Evolutionary conservation across 2,329 filamentous ascomycete species (phyloP), one percentile per base, ranked within the genome.

Genomic region (Curvularia verruculosa): DNA sequence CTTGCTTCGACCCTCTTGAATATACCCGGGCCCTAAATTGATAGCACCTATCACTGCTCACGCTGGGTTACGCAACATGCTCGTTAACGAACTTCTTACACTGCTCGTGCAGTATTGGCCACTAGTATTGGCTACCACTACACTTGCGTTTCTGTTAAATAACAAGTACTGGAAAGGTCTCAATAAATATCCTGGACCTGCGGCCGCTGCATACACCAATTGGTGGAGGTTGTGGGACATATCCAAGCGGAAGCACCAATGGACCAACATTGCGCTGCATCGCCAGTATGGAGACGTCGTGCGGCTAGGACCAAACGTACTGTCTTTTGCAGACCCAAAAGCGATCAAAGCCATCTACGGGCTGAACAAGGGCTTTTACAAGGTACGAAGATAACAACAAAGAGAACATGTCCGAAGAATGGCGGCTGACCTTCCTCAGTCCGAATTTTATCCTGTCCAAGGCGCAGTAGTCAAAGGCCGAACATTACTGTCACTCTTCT

Each of bases 361-460:
- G 0, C 76, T 94, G 41, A 94, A 93, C 73, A 93, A 93, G 75
- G 89, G 90, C 0, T 89, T 92, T 65, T 78, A 84, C 46, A 95
- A 95, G 84, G 89, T 90, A 75, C 46, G 74, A 59, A 19, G 8
- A 29, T 18, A n/a, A 18, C 8, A 2, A 15, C 6, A 24, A 12
- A 18, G 21, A 6, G 43, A 36, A 12, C 12, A 19, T 10, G n/a
- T 41, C 5, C 21, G 1, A 7, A 23, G 6, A 8, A 10, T n/a
- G 1, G 23, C 7, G 19, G 23, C 60, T 67, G n/a, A 67, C 37
- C 0, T n/a, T 29, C 3, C 4, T 6, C 51, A 91, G 87, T 92
- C 89, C 28, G 87, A 90, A 61, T 94, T 94, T 72, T 94, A 94
- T 69, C 85, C 89, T 0, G 89, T 93, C 3, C 90, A 93, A 71